Base-by-base conservation (phyloP, 225 moss, liverwort and hornwort species). In the Polytrichum formosum region DNA sequence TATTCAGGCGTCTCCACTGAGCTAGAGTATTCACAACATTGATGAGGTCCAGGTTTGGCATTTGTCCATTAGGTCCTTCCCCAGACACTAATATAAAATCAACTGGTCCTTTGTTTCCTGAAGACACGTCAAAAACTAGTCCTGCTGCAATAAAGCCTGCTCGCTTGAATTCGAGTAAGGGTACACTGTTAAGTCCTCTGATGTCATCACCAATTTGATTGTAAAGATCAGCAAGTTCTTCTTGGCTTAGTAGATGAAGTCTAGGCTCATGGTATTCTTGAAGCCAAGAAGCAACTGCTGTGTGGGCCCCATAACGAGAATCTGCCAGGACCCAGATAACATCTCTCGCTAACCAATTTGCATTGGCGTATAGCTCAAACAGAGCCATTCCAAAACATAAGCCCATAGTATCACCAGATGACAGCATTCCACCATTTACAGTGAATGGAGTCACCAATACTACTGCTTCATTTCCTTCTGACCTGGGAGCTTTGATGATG, bases 381-480 rank as follows among this genome's bases (percentile, higher is more conserved):
- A 94, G 77, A 61, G 91, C 87, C 87, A 94, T 82, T 71, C 98
- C 94, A 71, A 94, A 80, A 61, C 92, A 84, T 68, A 98, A 74
- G 61, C 94, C 87, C 70, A 94, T 37, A 66, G 82, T 85, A 79
- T 81, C 84, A 71, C 82, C 88, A 63, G 86, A 59, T 55, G 83
- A 78, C 18, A 92, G 80, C 26, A 63, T 78, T 65, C 84, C 78
- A 7, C 66, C 67, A 65, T 88, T 74, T 60, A 88, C 63, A 25
- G 63, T 66, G 80, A 94, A 90, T 26, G 98, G 98, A 62, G 98
- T 92, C 54, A 94, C 98, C 73, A 98, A 72, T 28, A 94, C 94
- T 68, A 98, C 90, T 70, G 98, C 98, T 84, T 98, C 98, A 77
- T 92, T 94, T 69, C 98, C 98, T 82, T 92, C 98, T 26, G 85